A percentile compares a stretch with the other conserved stretches of the same genome.
Conservation (phyloP, 768 basidiomycete genomes). For the Strobilomyces echinocephalus region DNA sequence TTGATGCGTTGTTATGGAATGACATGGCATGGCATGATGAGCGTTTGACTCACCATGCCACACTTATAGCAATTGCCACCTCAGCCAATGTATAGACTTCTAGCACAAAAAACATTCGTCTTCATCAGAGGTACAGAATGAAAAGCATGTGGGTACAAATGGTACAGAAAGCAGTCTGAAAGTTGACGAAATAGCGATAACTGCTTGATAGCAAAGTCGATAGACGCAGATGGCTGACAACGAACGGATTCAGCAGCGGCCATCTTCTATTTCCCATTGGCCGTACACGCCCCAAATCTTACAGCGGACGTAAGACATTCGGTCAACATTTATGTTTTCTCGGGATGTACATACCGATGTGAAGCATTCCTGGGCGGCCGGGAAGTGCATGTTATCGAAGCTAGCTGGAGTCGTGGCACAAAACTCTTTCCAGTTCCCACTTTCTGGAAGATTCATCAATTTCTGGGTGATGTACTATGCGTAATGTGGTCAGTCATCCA, state of each 20-base stretch:
- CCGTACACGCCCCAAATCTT: constrained; percentile 22
- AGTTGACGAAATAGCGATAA: neutral
- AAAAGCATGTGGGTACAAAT: neutral
- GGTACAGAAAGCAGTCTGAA: neutral
- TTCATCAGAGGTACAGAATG: too few relatives aligned
- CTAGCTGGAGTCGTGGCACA: constrained; percentile 31
- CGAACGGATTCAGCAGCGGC: constrained; percentile 9
- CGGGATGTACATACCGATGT: constrained; percentile 4
- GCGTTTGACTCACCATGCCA: too few relatives aligned
- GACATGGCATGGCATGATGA: too few relatives aligned
- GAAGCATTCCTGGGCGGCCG: constrained; percentile 16
- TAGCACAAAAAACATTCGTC: too few relatives aligned
- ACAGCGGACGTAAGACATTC: neutral
- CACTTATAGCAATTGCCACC: too few relatives aligned
- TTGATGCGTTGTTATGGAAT: too few relatives aligned
- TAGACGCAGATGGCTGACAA: neutral
- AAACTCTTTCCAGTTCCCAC: constrained; percentile 30
- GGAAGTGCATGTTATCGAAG: constrained; percentile 22
- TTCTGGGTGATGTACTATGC: constrained; percentile 26
- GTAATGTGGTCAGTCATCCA: neutral
- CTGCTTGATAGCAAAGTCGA: neutral
- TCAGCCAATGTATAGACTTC: too few relatives aligned
- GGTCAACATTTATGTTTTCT: neutral
- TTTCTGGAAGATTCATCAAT: constrained; percentile 23
- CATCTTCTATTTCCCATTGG: constrained; percentile 14